Base-by-base conservation (phyloP, 495 filamentous ascomycete species). In the Aspergillus bridgeri region DNA sequence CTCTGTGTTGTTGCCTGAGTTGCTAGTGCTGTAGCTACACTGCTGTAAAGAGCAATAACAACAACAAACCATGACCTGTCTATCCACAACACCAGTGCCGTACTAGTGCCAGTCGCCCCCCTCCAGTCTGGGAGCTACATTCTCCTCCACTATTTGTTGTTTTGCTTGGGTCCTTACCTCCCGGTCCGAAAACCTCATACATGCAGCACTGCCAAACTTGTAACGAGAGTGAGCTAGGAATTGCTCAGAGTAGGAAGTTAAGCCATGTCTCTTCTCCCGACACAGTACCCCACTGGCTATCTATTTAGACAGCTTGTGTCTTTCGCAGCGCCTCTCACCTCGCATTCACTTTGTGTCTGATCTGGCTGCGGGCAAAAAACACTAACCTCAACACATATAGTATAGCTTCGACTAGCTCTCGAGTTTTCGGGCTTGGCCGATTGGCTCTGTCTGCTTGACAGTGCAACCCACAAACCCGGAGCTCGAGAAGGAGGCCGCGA, bases 401-500 rank as follows among this genome's bases (percentile, higher is more conserved):
- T 38, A 38, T 15, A 38, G 0, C 9, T 15, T 13, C 33, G 33
- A 38, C 17, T 15, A 4, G 33, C 33, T 38, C 33, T 33, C 33
- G 33, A 38, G 33, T 4, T 15, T 38, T 13, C 9, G 33, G 33
- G 17, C 17, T 38, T 11, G 33, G 17, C 33, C 9, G 33, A 38
- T 13, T 15, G 1, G 33, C 33, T 38, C 33, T 38, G 9, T 15
- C 9, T 3, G 3, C 4, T 38, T 15, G 33, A 38, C 29, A 33
- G 29, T 6, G 29, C 29, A 11, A 2, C 0, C 8, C 5, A 7
- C 29, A 33, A 11, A 33, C 8, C 29, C 29, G 29, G 29, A 54
- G 62, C 53, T 18, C 21, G 6, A 49, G 20, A 45, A 29, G 45
- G 46, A 15, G 22, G 15, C 50, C 52, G 22, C 25, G 11, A 33